phyloP scores from a whole-genome alignment of 345 rosid species.

The Eucalyptus dawsonii region DNA sequence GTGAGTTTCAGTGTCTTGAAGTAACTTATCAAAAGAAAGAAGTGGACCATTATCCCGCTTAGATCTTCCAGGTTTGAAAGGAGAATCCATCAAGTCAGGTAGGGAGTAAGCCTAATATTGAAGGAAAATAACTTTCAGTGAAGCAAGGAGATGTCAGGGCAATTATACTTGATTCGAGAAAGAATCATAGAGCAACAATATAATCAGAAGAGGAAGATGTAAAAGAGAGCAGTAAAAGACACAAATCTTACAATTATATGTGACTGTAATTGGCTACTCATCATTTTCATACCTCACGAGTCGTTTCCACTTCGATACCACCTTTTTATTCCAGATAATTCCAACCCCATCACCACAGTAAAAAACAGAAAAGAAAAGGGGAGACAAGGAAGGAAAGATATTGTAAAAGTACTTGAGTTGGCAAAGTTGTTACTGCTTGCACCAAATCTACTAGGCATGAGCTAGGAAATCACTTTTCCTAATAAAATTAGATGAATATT shows the following conservation, averaged over 20 bases:
- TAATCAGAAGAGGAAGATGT: background rate
- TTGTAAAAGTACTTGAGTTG: background rate
- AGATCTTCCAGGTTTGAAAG: conserved; percentile 21
- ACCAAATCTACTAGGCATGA: background rate
- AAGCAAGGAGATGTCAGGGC: background rate
- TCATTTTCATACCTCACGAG: background rate
- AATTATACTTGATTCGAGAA: background rate
- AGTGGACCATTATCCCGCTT: conserved; percentile 47
- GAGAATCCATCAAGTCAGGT: conserved; percentile 35
- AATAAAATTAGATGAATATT: background rate
- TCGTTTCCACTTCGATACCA: background rate
- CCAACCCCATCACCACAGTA: background rate
- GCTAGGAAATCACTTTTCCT: background rate
- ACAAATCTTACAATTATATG: background rate
- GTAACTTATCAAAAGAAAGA: conserved; percentile 60
- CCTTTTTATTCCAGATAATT: background rate
- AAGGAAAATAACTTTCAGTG: background rate
- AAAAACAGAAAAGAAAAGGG: background rate
- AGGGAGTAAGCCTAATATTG: conserved; percentile 24
- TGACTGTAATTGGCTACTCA: background rate
- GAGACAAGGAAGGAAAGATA: background rate
- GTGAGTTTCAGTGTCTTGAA: conserved; percentile 19
- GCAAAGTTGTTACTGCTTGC: background rate
- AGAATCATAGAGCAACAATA: background rate
- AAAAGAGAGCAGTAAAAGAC: background rate